Conservation (phyloP, 1,139 yeast species). For the Debaryomyces udenii region DNA sequence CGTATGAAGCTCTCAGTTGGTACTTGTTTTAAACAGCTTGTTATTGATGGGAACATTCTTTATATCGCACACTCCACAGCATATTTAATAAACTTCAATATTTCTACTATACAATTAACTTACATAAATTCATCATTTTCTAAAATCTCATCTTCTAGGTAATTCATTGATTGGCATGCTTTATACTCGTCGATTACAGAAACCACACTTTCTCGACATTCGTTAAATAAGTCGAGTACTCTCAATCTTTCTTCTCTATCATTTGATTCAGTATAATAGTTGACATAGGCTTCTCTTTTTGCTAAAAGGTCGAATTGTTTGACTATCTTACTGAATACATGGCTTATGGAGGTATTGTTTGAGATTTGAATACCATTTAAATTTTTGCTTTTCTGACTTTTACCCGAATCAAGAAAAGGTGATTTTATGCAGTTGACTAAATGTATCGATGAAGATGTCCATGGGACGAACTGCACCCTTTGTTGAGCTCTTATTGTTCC, state of each 20-base stretch:
- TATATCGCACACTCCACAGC: too few species aligned
- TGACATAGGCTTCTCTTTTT: conserved; percentile 81
- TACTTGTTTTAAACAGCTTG: too few species aligned
- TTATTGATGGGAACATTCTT: too few species aligned
- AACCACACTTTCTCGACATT: conserved; percentile 73
- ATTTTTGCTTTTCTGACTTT: conserved; percentile 29
- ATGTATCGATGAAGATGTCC: conserved; percentile 83
- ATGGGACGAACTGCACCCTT: conserved; percentile 79
- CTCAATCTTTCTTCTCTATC: conserved; percentile 43
- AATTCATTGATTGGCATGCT: conserved; percentile 57
- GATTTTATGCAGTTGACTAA: conserved; percentile 78
- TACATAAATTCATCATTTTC: conserved; percentile 15
- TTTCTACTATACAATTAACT: conserved; percentile 6
- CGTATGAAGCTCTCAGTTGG: too few species aligned
- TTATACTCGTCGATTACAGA: conserved; percentile 74
- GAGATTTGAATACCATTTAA: conserved; percentile 78
- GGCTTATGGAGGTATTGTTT: conserved; percentile 72
- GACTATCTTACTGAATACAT: conserved; percentile 66
- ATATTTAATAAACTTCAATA: neutral
- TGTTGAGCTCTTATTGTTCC: conserved; percentile 79
- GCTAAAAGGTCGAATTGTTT: conserved; percentile 81
- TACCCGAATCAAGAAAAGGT: conserved; percentile 47
- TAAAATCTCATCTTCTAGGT: conserved; percentile 47
- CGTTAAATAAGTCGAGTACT: conserved; percentile 76
- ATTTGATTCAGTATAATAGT: conserved; percentile 64